phyloP scores from a whole-genome alignment of 192 early-diverging fungal genomes.

The Spizellomyces sp. region DNA sequence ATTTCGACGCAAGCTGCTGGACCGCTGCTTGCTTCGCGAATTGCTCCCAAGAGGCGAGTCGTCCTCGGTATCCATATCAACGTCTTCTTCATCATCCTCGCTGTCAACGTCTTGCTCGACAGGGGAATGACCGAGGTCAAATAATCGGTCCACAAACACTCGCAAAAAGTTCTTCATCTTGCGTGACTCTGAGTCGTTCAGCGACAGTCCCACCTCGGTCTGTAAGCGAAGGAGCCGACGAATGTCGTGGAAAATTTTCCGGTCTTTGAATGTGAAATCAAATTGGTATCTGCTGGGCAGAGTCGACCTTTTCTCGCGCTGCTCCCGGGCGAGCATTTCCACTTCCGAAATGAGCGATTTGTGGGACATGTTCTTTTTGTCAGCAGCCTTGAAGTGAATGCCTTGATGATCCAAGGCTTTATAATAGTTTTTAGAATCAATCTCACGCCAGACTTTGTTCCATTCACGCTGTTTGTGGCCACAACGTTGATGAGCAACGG shows the following conservation, averaged over 20 bases:
- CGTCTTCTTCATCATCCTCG: constrained; percentile 47
- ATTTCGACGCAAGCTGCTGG: constrained; percentile 10
- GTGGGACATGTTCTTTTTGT: constrained; percentile 76
- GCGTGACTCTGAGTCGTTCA: constrained; percentile 62
- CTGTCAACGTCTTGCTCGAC: constrained; percentile 55
- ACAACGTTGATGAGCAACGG: not conserved
- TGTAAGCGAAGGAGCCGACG: constrained; percentile 73
- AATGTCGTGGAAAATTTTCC: constrained; percentile 76
- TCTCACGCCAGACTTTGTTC: constrained; percentile 97
- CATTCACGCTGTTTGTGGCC: constrained; percentile 72
- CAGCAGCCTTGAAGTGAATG: constrained; percentile 82
- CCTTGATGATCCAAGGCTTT: constrained; percentile 95
- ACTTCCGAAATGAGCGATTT: constrained; percentile 86
- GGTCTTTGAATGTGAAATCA: constrained; percentile 76
- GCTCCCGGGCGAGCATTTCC: constrained; percentile 81
- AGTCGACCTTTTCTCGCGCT: constrained; percentile 58
- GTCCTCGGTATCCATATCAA: constrained; percentile 28
- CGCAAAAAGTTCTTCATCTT: constrained; percentile 75
- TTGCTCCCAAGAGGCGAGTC: constrained; percentile 4
- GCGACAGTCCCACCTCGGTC: constrained; percentile 61
- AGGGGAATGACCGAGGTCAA: constrained; percentile 49
- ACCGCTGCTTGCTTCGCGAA: not conserved
- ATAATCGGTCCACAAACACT: constrained; percentile 73
- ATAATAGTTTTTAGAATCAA: constrained; percentile 91
- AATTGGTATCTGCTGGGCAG: constrained; percentile 70